These are phyloP conservation scores for Mycena floridula DNA, from an alignment of 768 basidiomycete species.

Conservation along the genomic window DNA sequence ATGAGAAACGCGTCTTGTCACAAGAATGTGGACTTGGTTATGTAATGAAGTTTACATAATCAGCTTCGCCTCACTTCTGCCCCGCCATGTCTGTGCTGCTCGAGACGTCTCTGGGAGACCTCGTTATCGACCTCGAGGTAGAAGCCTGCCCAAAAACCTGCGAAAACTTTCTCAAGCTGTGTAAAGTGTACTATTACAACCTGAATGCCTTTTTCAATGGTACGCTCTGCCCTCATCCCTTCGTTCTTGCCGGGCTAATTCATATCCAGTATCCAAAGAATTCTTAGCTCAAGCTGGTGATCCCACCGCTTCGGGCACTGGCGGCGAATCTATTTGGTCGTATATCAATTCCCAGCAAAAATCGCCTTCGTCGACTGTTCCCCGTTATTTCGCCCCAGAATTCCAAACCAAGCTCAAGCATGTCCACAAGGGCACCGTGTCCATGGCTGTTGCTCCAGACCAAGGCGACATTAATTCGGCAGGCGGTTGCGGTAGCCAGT, in stretches of 20 bases:
- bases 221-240: conserved; percentile 29
- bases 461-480: conserved; percentile 45
- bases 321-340: conserved; percentile 88
- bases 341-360: conserved; percentile 46
- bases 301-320: conserved; percentile 89
- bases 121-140: conserved; percentile 93
- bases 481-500: conserved; percentile 91
- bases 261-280: conserved; percentile 79
- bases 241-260: background rate
- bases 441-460: conserved; percentile 94
- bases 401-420: conserved; percentile 82
- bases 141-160: conserved; percentile 87
- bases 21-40: no score
- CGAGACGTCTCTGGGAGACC: conserved; percentile 95
- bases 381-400: conserved; percentile 89
- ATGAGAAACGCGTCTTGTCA: no score
- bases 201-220: conserved; percentile 98
- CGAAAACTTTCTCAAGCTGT: conserved; percentile 96
- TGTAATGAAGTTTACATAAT: no score
- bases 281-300: conserved; percentile 97
- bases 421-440: conserved; percentile 78
- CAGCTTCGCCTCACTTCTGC: no score
- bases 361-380: conserved; percentile 20
- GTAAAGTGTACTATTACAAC: conserved; percentile 97
- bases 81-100: conserved; percentile 84